Percentiles rank a stretch among this genome's conserved stretches.
Conservation (phyloP, 306 rosid species). For the Carpinus fangiana region DNA sequence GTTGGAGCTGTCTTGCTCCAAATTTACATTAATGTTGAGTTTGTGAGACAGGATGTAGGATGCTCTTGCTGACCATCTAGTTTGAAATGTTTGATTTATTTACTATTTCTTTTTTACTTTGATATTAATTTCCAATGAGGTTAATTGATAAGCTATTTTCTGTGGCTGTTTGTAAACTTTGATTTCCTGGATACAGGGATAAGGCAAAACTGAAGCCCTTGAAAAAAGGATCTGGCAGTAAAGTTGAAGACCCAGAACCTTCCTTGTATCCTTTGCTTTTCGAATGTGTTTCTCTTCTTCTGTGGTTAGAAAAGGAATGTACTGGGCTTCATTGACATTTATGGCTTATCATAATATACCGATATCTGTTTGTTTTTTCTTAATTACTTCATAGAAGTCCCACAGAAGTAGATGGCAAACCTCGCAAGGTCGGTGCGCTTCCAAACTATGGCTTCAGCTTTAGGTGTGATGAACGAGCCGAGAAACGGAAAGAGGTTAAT, state of each 20-base stretch:
- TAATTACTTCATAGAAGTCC: conserved; percentile 55
- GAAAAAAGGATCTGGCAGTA: conserved; percentile 47
- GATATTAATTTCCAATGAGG: not conserved
- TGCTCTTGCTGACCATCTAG: not conserved
- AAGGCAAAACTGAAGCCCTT: conserved; percentile 43
- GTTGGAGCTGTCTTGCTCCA: conserved; percentile 1
- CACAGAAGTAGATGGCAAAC: conserved; percentile 60
- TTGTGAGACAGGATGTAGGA: conserved; percentile 1
- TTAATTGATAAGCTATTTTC: not conserved
- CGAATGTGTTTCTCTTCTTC: conserved; percentile 16
- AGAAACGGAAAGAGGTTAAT: conserved; percentile 80
- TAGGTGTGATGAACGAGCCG: conserved; percentile 94
- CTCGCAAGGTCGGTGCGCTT: conserved; percentile 59
- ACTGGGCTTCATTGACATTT: conserved; percentile 12
- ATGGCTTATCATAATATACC: conserved; percentile 4
- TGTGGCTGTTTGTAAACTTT: conserved; percentile 24
- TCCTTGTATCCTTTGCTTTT: conserved; percentile 72
- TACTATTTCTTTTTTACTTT: not conserved
- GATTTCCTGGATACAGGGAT: conserved; percentile 59
- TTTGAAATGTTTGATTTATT: not conserved
- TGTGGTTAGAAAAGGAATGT: conserved; percentile 15
- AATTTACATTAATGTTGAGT: conserved; percentile 2
- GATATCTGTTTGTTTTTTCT: conserved; percentile 37
- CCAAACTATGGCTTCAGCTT: conserved; percentile 95
- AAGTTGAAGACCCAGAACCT: conserved; percentile 54